Evolutionary conservation across 768 basidiomycete genomes (phyloP).

Genomic region (Russula foetens): DNA sequence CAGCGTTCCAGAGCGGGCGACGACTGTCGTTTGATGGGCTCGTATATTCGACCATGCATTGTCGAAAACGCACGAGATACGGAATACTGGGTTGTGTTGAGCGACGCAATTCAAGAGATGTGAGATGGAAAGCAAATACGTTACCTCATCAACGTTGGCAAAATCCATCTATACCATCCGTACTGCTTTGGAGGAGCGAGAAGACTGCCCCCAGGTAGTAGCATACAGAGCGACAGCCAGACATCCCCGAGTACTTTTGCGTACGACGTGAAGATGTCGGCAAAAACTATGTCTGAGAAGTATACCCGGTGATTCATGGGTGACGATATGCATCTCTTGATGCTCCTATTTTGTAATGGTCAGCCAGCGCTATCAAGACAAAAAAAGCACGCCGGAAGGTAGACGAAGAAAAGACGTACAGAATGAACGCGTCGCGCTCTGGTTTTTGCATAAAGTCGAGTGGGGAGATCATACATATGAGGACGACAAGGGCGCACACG

Average conservation of each 20-base stretch:
- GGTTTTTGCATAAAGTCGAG: slow-evolving; percentile 55
- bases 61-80: slow-evolving; percentile 86
- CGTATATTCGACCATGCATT: slow-evolving; percentile 82
- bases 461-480: slow-evolving; percentile 57
- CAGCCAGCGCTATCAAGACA: neutral
- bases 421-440: slow-evolving; percentile 70
- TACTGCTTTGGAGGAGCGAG: slow-evolving; percentile 52
- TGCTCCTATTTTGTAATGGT: slow-evolving; percentile 42
- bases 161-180: slow-evolving; percentile 63
- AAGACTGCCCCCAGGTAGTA: slow-evolving; percentile 77
- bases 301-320: slow-evolving; percentile 51
- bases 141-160: slow-evolving; percentile 85
- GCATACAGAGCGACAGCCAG: slow-evolving; percentile 82
- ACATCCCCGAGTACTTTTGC: slow-evolving; percentile 95
- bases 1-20: slow-evolving; percentile 79
- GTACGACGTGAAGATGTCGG: slow-evolving; percentile 93
- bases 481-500: slow-evolving; percentile 49
- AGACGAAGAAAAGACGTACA: slow-evolving; percentile 44
- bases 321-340: slow-evolving; percentile 70
- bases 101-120: neutral
- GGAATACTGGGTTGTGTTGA: slow-evolving; percentile 53
- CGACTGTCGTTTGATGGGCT: slow-evolving; percentile 52
- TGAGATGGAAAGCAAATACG: slow-evolving; percentile 15
- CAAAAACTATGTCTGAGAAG: slow-evolving; percentile 90
- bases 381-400: too few species aligned